Conservation (phyloP, 441 rosid genomes). For the California macrophylla region DNA sequence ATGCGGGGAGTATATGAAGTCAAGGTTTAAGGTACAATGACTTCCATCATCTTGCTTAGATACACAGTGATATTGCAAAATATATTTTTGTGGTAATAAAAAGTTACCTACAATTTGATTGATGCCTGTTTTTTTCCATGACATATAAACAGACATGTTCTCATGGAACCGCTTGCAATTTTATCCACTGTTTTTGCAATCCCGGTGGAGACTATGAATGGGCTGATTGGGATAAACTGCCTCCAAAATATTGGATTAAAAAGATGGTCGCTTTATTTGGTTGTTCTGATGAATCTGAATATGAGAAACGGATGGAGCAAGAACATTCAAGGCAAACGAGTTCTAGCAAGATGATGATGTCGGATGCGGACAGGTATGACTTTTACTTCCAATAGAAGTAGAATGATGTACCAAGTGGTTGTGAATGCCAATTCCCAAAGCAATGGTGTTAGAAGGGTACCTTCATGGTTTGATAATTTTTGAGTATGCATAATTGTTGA, state of each 20-base stretch:
- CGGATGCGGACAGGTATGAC: conserved; percentile 37
- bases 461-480: not conserved
- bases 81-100: not conserved
- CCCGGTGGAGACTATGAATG: conserved; percentile 97
- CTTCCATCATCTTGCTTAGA: not conserved
- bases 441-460: not conserved
- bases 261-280: conserved; percentile 84
- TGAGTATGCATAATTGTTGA: not conserved
- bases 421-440: not conserved
- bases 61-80: not conserved
- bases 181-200: conserved; percentile 86
- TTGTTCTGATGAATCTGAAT: conserved; percentile 35
- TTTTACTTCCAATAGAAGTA: not conserved
- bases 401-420: not conserved
- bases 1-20: conserved; percentile 91
- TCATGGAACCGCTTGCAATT: conserved; percentile 85
- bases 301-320: conserved; percentile 30
- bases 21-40: conserved; percentile 46
- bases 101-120: not conserved
- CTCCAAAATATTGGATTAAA: conserved; percentile 77
- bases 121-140: conserved; percentile 10
- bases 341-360: conserved; percentile 23
- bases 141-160: conserved; percentile 59
- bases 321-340: conserved; percentile 25
- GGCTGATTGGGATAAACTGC: conserved; percentile 90